Conservation (phyloP, 2,329 filamentous ascomycete species). For the Alternaria conjuncta region DNA sequence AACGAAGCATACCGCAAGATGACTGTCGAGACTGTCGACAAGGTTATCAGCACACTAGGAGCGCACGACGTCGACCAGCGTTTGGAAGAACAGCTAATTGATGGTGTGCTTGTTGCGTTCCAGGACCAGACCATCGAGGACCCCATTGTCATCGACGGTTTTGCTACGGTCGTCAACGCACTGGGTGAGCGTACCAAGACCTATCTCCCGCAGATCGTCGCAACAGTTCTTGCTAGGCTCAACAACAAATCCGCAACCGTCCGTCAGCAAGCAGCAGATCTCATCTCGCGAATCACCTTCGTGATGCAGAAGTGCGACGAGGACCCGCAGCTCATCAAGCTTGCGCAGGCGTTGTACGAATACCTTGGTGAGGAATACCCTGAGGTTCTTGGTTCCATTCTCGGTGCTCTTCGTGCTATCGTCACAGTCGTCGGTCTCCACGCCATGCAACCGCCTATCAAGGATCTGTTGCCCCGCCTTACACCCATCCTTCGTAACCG, state of each 20-base stretch:
- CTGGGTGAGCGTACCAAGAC: slow-evolving; percentile 93
- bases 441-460: slow-evolving; percentile 98
- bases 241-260: slow-evolving; percentile 99
- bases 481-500: slow-evolving; percentile 98
- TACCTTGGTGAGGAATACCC: slow-evolving; percentile 98
- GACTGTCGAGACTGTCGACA: slow-evolving; percentile 98
- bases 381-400: slow-evolving; percentile 93
- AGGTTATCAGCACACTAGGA: slow-evolving; percentile 89
- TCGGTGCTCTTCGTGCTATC: slow-evolving; percentile 92
- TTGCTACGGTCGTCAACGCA: slow-evolving; percentile 96
- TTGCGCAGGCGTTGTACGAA: slow-evolving; percentile 94
- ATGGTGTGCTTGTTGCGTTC: slow-evolving; percentile 94
- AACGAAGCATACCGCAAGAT: slow-evolving; percentile 98
- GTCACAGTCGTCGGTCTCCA: slow-evolving; percentile 98
- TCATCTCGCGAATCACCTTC: slow-evolving; percentile 96
- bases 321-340: slow-evolving; percentile 92
- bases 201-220: slow-evolving; percentile 95
- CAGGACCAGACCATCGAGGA: slow-evolving; percentile 98
- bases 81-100: slow-evolving; percentile 90
- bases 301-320: slow-evolving; percentile 99
- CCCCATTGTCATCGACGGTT: slow-evolving; percentile 94
- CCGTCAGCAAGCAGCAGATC: slow-evolving; percentile 92
- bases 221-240: slow-evolving; percentile 91
- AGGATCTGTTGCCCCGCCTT: slow-evolving; percentile 89
- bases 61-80: slow-evolving; percentile 93